Percentiles rank a stretch among this genome's conserved stretches.
phyloP scores from a whole-genome alignment of 2,329 filamentous ascomycete genomes.

The Penicillium sp. region DNA sequence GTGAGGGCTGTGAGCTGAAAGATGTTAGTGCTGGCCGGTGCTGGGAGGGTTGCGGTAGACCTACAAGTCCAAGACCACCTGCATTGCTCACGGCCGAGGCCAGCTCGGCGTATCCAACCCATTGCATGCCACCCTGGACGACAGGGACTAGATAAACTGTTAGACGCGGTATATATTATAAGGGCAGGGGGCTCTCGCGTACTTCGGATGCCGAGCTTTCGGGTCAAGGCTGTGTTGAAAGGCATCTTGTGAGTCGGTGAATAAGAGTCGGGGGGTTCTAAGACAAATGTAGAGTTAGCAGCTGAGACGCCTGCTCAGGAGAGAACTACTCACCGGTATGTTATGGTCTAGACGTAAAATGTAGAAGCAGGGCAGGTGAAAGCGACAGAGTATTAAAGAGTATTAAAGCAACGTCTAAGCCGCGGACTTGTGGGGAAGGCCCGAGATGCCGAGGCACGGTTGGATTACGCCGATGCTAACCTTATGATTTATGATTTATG shows the following conservation, averaged over 20 bases:
- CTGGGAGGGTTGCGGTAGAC: constrained; percentile 11
- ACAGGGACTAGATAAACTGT: constrained; percentile 43
- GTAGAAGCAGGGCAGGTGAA: neutral
- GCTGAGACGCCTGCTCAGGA: neutral
- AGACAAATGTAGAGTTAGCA: constrained; percentile 3
- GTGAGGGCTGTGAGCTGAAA: constrained; percentile 65
- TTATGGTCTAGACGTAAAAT: neutral
- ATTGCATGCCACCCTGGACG: constrained; percentile 58
- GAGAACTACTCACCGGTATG: neutral
- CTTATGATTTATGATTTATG: neutral
- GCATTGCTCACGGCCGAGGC: constrained; percentile 57
- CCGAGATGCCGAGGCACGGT: constrained; percentile 33
- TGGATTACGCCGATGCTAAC: constrained; percentile 2
- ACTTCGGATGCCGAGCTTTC: constrained; percentile 58
- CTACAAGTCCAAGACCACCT: constrained; percentile 54
- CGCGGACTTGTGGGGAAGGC: constrained; percentile 32
- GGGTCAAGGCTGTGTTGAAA: constrained; percentile 66
- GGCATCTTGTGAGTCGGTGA: constrained; percentile 51
- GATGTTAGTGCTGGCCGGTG: neutral
- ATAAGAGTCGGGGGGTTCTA: constrained; percentile 11
- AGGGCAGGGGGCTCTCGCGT: constrained; percentile 4
- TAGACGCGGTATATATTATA: neutral
- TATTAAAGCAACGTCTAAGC: constrained; percentile 10
- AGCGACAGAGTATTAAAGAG: constrained; percentile 9
- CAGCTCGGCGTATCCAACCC: constrained; percentile 57